Base-by-base conservation (phyloP, 2,329 filamentous ascomycete species). In the Curvularia hawaiiensis region DNA sequence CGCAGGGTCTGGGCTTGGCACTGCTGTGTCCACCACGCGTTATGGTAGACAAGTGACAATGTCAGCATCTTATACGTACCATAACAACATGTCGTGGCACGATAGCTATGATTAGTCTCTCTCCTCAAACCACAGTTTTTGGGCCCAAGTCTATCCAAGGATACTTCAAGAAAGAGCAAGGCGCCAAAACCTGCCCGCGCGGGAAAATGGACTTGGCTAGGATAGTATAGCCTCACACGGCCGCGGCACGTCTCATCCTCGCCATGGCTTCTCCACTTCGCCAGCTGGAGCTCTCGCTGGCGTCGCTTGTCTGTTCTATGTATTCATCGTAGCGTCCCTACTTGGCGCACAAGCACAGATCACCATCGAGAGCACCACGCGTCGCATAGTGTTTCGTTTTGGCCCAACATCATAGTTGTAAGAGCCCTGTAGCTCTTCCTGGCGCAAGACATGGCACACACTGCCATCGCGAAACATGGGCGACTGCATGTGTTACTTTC, bases 171-270 rank as follows among this genome's bases (percentile, higher is more conserved):
- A 44, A 28, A 28, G 35, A 41, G 24, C 41, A 47, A 52, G 52
- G 39, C 52, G 39, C 38, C 40, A 18, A 22, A 45, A 40, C 38
- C 20, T 50, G 22, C 35, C 33, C 28, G 28, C 33, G 47, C 51
- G 55, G 57, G 40, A 56, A 43, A 39, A 41, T 46, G 56, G 56
- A 57, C 65, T 63, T 62, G 65, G 60, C 65, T 49, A 38, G 40
- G 28, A 50, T 59, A 50, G 59, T 57, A 54, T 60, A 53, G 58
- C 58, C 53, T 54, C 54, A 61, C 54, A 47, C 53, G 59, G 56
- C 52, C 48, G 54, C 53, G 53, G 63, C 58, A 60, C 56, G 40
- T 31, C 54, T 57, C 58, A 50, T 54, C 59, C 54, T 40, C 30
- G 46, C 52, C 53, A 61, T 58, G 61, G 40, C 56, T 26, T 35